phyloP scores from a whole-genome alignment of 1,284 basidiomycete species.

The Trametes hirsuta region DNA sequence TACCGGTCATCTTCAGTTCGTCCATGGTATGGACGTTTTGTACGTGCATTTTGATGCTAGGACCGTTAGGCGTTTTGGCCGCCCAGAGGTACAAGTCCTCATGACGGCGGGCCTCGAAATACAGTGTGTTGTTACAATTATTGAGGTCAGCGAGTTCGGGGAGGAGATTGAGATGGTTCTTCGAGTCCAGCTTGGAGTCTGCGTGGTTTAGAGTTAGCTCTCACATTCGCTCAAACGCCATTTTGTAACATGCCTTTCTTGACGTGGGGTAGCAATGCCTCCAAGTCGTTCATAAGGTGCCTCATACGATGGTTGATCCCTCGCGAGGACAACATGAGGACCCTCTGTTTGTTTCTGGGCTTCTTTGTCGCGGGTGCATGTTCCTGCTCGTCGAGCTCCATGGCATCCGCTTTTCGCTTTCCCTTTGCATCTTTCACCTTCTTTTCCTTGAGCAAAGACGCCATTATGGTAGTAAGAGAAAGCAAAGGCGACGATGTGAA shows the following conservation, averaged over 20 bases:
- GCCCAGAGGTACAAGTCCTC: conserved; percentile 99
- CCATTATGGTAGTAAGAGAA: conserved; percentile 46
- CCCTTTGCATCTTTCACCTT: conserved; percentile 57
- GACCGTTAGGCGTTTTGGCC: conserved; percentile 96
- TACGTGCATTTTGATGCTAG: conserved; percentile 96
- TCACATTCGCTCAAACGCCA: not conserved
- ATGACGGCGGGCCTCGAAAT: conserved; percentile 95
- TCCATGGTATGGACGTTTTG: conserved; percentile 99
- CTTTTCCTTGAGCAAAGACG: conserved; percentile 67
- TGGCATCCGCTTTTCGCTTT: conserved; percentile 68
- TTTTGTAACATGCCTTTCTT: conserved; percentile 81
- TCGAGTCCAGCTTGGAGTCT: conserved; percentile 98
- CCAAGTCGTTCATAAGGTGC: conserved; percentile 96
- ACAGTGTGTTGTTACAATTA: conserved; percentile 97
- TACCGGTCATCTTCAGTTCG: conserved; percentile 99
- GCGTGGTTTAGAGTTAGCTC: not conserved
- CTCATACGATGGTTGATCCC: conserved; percentile 97
- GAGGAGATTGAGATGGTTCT: conserved; percentile 91
- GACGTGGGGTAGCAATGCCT: conserved; percentile 89
- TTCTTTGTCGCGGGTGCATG: conserved; percentile 47
- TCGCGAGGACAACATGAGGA: conserved; percentile 90
- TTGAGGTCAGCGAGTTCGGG: conserved; percentile 98
- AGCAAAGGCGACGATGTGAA: not conserved
- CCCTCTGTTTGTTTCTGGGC: conserved; percentile 83
- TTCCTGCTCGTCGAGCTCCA: conserved; percentile 48